Evolutionary conservation across 805 yeast genomes (phyloP).

Genomic region (Lipomyces japonicus): DNA sequence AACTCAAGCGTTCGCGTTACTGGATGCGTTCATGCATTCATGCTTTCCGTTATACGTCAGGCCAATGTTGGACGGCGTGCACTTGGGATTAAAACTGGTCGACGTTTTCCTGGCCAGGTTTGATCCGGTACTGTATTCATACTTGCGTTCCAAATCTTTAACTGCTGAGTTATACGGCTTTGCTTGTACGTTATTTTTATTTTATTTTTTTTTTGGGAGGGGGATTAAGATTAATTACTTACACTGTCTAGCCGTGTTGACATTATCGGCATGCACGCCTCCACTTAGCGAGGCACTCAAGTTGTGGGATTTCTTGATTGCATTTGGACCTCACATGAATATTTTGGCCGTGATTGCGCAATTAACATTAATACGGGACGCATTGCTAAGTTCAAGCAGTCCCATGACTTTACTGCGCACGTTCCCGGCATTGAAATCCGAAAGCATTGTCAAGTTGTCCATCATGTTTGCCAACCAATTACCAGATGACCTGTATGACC

Average conservation of each 20-base stretch:
- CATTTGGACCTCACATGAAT: conserved; percentile 87
- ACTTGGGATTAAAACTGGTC: conserved; percentile 67
- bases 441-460: conserved; percentile 70
- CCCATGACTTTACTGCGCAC: conserved; percentile 76
- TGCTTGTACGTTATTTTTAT: conserved; percentile 33
- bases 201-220: no score
- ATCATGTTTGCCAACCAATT: conserved; percentile 74
- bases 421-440: conserved; percentile 67
- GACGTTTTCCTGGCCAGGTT: conserved; percentile 67
- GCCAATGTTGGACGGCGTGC: conserved; percentile 75
- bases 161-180: conserved; percentile 86
- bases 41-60: conserved; percentile 76
- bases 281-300: conserved; percentile 70
- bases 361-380: conserved; percentile 61
- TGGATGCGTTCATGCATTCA: conserved; percentile 55
- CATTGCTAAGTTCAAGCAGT: conserved; percentile 49
- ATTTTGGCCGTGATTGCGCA: conserved; percentile 81
- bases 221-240: not conserved
- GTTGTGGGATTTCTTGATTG: conserved; percentile 87
- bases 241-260: conserved; percentile 53
- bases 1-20: conserved; percentile 76
- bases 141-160: conserved; percentile 58
- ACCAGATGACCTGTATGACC: conserved; percentile 61
- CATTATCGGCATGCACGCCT: conserved; percentile 85
- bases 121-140: conserved; percentile 65